Percentiles rank a stretch among this genome's conserved stretches.
Conservation (phyloP, 257 asterid genomes). For the Nicotiana obtusifolia region DNA sequence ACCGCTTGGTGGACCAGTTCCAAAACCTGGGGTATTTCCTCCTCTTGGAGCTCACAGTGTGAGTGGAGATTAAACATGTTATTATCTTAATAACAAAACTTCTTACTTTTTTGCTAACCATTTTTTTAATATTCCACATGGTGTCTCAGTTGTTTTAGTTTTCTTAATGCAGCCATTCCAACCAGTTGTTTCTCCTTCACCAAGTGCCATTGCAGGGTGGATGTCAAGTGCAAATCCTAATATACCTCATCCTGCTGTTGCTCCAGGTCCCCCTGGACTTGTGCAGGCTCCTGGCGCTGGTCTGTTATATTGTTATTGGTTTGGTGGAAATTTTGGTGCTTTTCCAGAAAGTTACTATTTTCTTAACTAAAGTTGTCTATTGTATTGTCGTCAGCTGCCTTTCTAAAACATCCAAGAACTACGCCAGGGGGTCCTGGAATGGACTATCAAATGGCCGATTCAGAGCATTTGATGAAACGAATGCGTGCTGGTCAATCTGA, state of each 20-base stretch:
- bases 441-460: constrained; percentile 85
- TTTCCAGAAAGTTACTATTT: constrained; percentile 5
- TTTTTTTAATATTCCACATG: background rate
- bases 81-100: background rate
- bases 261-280: constrained; percentile 47
- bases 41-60: constrained; percentile 82
- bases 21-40: constrained; percentile 52
- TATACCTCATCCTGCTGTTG: constrained; percentile 40
- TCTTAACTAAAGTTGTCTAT: constrained; percentile 6
- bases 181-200: constrained; percentile 55
- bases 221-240: constrained; percentile 66
- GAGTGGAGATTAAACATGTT: constrained; percentile 25
- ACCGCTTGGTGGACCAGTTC: constrained; percentile 61
- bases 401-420: constrained; percentile 81
- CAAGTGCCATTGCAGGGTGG: constrained; percentile 92
- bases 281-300: constrained; percentile 39
- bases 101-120: background rate
- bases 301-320: constrained; percentile 17
- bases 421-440: constrained; percentile 73
- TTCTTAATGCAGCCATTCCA: constrained; percentile 37
- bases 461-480: constrained; percentile 85
- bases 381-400: constrained; percentile 45
- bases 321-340: constrained; percentile 1
- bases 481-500: constrained; percentile 78
- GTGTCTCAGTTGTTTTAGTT: constrained; percentile 10